Percentiles rank a stretch among this genome's conserved stretches.
Conservation (phyloP, 208 protist species). For the Leptomonas pyrrhocoris region DNA sequence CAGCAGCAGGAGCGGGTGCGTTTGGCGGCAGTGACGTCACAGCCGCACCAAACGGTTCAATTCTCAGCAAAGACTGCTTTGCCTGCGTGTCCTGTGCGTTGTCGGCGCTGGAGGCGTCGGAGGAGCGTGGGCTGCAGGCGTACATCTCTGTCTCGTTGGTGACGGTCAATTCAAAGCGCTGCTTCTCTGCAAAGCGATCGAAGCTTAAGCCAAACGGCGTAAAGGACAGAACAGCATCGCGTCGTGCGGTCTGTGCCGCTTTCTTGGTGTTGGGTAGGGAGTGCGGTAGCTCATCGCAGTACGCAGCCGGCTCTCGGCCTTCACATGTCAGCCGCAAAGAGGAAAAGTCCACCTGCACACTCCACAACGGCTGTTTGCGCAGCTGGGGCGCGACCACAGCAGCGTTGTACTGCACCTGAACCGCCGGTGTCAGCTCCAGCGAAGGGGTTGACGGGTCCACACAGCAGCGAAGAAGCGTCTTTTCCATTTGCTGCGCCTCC, state of each 20-base stretch:
- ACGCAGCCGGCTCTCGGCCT: conserved; percentile 21
- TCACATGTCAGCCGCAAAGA: conserved; percentile 27
- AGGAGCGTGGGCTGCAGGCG: neutral
- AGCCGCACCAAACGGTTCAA: neutral
- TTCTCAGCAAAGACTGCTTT: conserved; percentile 2
- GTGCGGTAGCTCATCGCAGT: neutral
- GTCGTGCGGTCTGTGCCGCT: neutral
- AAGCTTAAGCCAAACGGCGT: conserved; percentile 14
- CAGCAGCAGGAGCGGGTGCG: neutral
- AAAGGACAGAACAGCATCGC: conserved; percentile 22
- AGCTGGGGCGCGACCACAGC: conserved; percentile 9
- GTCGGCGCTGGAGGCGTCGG: neutral
- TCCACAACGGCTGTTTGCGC: conserved; percentile 18
- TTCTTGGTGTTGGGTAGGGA: neutral
- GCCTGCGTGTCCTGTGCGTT: neutral
- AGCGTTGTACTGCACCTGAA: conserved; percentile 14
- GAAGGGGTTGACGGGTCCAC: conserved; percentile 11
- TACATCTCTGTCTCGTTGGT: conserved; percentile 5
- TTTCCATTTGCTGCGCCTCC: conserved; percentile 18
- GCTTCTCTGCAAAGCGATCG: conserved; percentile 21
- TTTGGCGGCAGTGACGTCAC: neutral
- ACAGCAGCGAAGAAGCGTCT: conserved; percentile 27
- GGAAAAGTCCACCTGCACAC: conserved; percentile 11
- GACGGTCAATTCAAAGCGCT: conserved; percentile 26
- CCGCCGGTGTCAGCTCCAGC: conserved; percentile 12